Percentiles rank a stretch among this genome's conserved stretches.
These are phyloP conservation scores for Cardiospermum halicacabum DNA, from an alignment of 345 rosid species.

Conservation along the genomic window DNA sequence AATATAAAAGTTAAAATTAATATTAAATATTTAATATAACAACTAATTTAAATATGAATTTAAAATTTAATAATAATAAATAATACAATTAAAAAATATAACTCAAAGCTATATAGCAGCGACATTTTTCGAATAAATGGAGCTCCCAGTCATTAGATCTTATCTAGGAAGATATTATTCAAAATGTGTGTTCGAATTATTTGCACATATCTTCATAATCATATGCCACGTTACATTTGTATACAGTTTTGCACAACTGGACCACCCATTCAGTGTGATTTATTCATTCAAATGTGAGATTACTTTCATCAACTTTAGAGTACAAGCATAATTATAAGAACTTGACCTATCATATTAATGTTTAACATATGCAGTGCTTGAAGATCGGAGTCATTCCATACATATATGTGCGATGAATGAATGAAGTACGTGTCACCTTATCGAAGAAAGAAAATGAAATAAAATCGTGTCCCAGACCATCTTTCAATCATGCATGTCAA, in stretches of 20 bases:
- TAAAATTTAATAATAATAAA: no score
- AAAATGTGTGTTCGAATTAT: not conserved
- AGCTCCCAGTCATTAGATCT: not conserved
- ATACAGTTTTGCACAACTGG: not conserved
- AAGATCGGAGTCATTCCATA: not conserved
- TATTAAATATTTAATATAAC: no score
- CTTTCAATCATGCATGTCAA: no score
- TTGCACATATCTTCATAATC: not conserved
- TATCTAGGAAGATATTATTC: not conserved
- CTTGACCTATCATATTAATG: not conserved
- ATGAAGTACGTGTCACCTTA: no score
- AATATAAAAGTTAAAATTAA: no score
- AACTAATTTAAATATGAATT: no score
- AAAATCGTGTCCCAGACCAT: no score
- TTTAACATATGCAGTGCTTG: not conserved
- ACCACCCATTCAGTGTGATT: not conserved
- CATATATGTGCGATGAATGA: no score
- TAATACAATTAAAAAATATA: no score
- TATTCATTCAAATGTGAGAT: not conserved
- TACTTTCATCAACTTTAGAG: not conserved
- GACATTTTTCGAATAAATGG: not conserved
- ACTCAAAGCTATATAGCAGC: not conserved
- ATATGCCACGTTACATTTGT: not conserved
- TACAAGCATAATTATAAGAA: not conserved
- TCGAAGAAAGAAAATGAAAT: no score